phyloP scores from a whole-genome alignment of 1,139 yeast species.

The Zygosaccharomyces pseudobailii region DNA sequence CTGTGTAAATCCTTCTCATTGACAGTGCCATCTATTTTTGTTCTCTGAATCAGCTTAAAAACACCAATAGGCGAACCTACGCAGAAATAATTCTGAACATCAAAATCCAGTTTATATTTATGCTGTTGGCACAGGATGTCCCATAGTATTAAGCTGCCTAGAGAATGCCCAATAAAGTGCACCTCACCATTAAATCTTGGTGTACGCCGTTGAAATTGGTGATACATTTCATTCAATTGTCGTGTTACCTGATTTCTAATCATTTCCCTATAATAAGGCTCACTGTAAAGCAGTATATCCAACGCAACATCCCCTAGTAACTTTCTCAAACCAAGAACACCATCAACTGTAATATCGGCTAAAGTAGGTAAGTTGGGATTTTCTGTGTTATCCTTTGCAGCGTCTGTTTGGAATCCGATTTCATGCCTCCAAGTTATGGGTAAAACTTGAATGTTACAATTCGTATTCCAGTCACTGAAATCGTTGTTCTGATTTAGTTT shows the following conservation, averaged over 20 bases:
- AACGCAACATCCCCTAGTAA: constrained; percentile 80
- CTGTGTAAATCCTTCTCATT: constrained; percentile 6
- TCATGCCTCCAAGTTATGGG: constrained; percentile 78
- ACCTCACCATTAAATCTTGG: constrained; percentile 77
- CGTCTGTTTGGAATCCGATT: constrained; percentile 55
- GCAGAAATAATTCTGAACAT: constrained; percentile 70
- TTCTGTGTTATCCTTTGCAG: constrained; percentile 23
- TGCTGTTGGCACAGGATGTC: constrained; percentile 69
- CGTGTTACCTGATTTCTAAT: constrained; percentile 61
- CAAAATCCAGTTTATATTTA: constrained; percentile 50
- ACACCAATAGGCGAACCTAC: constrained; percentile 91
- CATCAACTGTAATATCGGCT: constrained; percentile 72
- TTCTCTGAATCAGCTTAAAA: constrained; percentile 64
- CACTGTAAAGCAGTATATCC: constrained; percentile 81
- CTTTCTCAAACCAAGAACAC: constrained; percentile 70
- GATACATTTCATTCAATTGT: constrained; percentile 69
- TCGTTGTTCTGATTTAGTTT: constrained; percentile 30
- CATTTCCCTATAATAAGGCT: constrained; percentile 60
- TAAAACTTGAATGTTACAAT: constrained; percentile 66
- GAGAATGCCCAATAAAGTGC: constrained; percentile 82
- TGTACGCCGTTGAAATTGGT: constrained; percentile 53
- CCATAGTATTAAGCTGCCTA: constrained; percentile 81
- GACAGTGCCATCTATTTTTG: constrained; percentile 39
- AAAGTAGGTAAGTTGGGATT: constrained; percentile 51
- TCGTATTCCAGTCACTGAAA: constrained; percentile 33